A percentile compares a stretch with the other conserved stretches of the same genome.
These are phyloP conservation scores for Dichomitus squalens DNA, from an alignment of 1,284 basidiomycete species.

Conservation along the genomic window DNA sequence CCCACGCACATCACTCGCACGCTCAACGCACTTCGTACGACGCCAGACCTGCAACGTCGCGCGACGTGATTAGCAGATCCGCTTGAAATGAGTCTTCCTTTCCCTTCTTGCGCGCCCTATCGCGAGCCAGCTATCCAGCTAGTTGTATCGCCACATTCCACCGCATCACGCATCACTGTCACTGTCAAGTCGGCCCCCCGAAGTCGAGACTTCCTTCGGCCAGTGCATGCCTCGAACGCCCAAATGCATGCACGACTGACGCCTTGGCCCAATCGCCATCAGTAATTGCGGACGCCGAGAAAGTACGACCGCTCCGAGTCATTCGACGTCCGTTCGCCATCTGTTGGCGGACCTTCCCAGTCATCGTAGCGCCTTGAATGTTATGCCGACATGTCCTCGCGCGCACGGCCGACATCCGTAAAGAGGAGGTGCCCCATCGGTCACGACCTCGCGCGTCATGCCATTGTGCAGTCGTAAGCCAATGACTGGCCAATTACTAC, in stretches of 20 bases:
- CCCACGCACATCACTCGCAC: neutral
- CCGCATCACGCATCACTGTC: conserved; percentile 9
- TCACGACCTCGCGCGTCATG: neutral
- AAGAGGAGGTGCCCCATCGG: neutral
- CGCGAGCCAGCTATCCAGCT: neutral
- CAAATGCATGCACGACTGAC: neutral
- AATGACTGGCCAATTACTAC: neutral
- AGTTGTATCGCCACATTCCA: conserved; percentile 5
- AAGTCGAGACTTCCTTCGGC: neutral
- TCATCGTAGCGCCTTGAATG: neutral
- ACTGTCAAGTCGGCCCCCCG: neutral
- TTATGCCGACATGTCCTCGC: neutral
- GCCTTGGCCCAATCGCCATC: neutral
- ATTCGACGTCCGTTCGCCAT: neutral
- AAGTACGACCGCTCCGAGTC: neutral
- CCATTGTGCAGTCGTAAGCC: neutral
- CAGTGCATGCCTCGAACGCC: neutral
- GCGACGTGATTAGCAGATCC: conserved; percentile 10
- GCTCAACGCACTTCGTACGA: neutral
- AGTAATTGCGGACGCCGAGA: neutral
- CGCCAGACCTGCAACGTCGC: neutral
- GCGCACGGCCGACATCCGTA: neutral
- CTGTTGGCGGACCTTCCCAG: neutral
- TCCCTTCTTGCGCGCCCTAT: neutral
- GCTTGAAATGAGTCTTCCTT: conserved; percentile 1